Evolutionary conservation across 2,329 filamentous ascomycete species (phyloP), one percentile per base, ranked within the genome.

Genomic region (Orbilia quercus): DNA sequence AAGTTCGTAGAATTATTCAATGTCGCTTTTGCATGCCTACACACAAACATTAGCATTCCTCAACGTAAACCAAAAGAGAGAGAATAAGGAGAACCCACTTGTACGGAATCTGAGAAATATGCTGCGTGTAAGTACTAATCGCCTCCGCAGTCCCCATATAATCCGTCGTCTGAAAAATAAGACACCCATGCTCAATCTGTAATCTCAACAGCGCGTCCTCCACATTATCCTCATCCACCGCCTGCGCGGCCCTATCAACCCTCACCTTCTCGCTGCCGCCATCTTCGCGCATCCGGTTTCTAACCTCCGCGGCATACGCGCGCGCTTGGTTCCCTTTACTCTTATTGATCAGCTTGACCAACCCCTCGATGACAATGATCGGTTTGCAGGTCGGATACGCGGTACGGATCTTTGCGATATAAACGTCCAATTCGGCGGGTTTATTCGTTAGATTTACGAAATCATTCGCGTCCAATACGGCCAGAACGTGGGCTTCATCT

Each of bases 91-190:
- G n/a, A 5, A 72, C 76, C 57, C 82, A 85, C 75, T 87, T 86
- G 80, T 93, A 93, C 0, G 90, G 91, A 20, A 90, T 87, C 0
- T 88, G 90, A 6, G 89, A 90, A 53, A 94, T 88, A 79, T 94
- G 89, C 77, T 92, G 89, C 0, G 91, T 94, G 77, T 93, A 91
- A 34, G 85, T 83, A 28, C 85, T 82, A 28, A 93, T 87, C 89
- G 90, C 91, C 76, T 89, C 85, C 1, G 90, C 89, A 0, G 89
- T 90, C 77, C 92, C 89, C 0, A 85, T 78, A 0, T 85, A 77
- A 1, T 82, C 80, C 12, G 80, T 80, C 0, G 89, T 91, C 79
- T 94, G 90, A 79, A 92, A 89, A 47, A 93, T 87, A 2, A 91
- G 81, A 20, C 86, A 86, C 3, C 83, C 82, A 79, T 93, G 88